Conservation (phyloP, 495 filamentous ascomycete species). For the Aspergillus funiculosus region DNA sequence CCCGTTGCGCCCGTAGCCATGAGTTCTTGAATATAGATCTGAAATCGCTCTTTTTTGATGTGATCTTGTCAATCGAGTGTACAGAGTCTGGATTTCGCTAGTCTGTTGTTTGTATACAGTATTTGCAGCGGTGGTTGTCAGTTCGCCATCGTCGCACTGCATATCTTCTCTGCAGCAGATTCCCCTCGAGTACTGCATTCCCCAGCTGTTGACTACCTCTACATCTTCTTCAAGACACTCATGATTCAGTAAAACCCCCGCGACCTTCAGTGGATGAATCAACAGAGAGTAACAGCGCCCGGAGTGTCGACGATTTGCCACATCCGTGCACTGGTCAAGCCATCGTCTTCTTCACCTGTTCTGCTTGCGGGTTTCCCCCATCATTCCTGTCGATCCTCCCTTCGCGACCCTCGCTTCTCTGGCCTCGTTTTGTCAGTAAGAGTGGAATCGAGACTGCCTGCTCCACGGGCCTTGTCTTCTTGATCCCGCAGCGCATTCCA, state of each 20-base stretch:
- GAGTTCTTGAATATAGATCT: too few species aligned
- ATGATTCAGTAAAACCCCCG: too few species aligned
- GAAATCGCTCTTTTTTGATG: too few species aligned
- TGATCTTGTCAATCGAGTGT: too few species aligned
- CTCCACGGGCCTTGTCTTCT: neutral
- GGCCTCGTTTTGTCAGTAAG: neutral
- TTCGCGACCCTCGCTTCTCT: neutral
- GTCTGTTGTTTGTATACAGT: too few species aligned
- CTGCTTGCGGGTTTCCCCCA: conserved; percentile 19
- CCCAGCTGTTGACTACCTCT: neutral
- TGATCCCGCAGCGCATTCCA: neutral
- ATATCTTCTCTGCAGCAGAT: too few species aligned
- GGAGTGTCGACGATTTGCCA: conserved; percentile 15
- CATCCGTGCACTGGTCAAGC: conserved; percentile 6
- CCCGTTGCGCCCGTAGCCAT: too few species aligned
- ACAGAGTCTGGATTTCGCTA: neutral
- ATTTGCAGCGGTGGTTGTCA: too few species aligned
- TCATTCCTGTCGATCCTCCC: conserved; percentile 12
- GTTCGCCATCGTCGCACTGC: neutral
- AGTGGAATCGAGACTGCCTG: neutral
- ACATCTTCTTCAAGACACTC: neutral
- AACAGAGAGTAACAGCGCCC: neutral
- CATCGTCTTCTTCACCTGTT: conserved; percentile 1
- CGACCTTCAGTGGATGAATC: conserved; percentile 1
- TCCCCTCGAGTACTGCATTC: too few species aligned